Base-by-base conservation (phyloP, 2,329 filamentous ascomycete genomes). In the Phoma sp. region DNA sequence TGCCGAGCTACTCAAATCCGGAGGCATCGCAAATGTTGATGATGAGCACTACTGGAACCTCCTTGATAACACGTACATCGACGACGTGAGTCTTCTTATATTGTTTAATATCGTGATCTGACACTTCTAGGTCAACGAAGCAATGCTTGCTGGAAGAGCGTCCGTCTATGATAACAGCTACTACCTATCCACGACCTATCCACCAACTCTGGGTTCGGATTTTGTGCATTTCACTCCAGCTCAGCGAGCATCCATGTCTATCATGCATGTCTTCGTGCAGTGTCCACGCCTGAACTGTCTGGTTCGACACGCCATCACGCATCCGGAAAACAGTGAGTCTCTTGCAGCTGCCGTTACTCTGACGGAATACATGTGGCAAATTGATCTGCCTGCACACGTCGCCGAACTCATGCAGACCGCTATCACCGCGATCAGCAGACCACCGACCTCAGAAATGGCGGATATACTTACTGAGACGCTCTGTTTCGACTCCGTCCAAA, bases 1-100 rank as follows among this genome's bases (percentile, higher is more conserved):
- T 7, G 62, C 65, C 2, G 62, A 71, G 17, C 49, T 72, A 10
- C 59, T 72, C 25, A 69, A 65, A 40, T 18, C 53, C 15, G 69
- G 70, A 3, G 18, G 30, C 1, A 51, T 65, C 14, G 54, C 57
- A 9, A 61, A 56, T 9, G 42, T 65, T 4, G 70, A 72, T 40
- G 58, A 66, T 11, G 62, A 70, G 17, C 63, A 71, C 38, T 69
- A 59, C 38, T 73, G 65, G 64, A 65, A 62, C 39, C 47, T 72
- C 2, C 57, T 73, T n/a, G 68, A 73, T 18, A 67, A 69, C 34
- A 67, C 68, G 2, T 73, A 73, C 18, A 59, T 67, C 7, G 70
- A 73, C n/a, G 70, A 73, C 29, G 70, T 72, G 42, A 58, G 64
- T 60, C 21, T 21, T 25, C 10, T 18, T 15, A 28, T 7, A 15